Conservation (phyloP, 805 yeast genomes). For the Huiozyma sinensis region DNA sequence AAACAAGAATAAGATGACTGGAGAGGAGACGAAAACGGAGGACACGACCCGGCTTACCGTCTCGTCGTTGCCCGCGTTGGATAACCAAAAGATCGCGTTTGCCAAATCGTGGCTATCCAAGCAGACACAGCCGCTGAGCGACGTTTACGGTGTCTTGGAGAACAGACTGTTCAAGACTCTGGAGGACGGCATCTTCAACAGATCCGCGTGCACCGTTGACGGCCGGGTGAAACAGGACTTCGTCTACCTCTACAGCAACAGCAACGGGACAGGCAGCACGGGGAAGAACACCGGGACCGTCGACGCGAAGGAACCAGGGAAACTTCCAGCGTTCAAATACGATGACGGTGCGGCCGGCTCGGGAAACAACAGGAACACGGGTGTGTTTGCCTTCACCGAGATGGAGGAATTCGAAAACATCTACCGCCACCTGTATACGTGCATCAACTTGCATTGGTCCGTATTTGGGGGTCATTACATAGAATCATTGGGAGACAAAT, state of each 20-base stretch:
- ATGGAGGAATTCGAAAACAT: constrained; percentile 48
- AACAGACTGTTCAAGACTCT: constrained; percentile 47
- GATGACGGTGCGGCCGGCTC: constrained; percentile 1
- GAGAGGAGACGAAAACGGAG: not conserved
- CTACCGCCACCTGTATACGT: constrained; percentile 49
- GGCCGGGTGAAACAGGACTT: constrained; percentile 28
- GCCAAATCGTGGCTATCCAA: constrained; percentile 71
- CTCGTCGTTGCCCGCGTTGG: constrained; percentile 13
- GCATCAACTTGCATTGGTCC: constrained; percentile 71
- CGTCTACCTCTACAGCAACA: constrained; percentile 18
- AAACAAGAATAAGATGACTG: constrained; percentile 3
- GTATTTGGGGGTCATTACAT: constrained; percentile 68
- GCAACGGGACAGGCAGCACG: not conserved
- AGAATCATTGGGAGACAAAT: constrained; percentile 28
- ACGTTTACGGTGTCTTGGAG: constrained; percentile 69
- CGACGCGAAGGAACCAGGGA: not conserved
- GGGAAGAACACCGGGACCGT: not conserved
- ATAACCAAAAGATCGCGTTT: constrained; percentile 34
- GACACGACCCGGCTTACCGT: not conserved
- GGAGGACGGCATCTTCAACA: constrained; percentile 28
- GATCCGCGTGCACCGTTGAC: constrained; percentile 29
- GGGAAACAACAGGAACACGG: not conserved
- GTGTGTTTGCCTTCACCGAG: constrained; percentile 18
- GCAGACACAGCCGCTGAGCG: constrained; percentile 76
- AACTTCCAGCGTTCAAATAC: constrained; percentile 3